Evolutionary conservation across 2,329 filamentous ascomycete genomes (phyloP).

Genomic region (Cryoendolithus antarcticus): DNA sequence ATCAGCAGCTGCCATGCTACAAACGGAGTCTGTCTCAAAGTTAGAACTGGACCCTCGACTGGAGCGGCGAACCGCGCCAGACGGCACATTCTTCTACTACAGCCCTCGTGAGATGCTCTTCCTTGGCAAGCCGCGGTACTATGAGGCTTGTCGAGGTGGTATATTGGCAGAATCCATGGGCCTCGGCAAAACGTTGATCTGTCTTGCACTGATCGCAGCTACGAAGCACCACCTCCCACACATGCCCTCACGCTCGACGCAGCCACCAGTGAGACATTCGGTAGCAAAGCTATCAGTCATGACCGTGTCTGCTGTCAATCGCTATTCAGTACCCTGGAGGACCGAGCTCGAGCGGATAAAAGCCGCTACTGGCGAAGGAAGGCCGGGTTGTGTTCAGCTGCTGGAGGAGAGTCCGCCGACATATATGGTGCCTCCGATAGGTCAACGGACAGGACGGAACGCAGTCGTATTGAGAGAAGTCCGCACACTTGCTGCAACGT

Average conservation of each 20-base stretch:
- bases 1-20: constrained; percentile 72
- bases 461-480: constrained; percentile 11
- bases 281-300: constrained; percentile 61
- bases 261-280: constrained; percentile 30
- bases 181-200: constrained; percentile 76
- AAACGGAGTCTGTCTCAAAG: constrained; percentile 58
- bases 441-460: constrained; percentile 31
- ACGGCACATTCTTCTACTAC: constrained; percentile 54
- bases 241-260: constrained; percentile 48
- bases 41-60: constrained; percentile 63
- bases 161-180: constrained; percentile 74
- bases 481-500: constrained; percentile 50
- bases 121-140: constrained; percentile 54
- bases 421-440: constrained; percentile 29
- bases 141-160: constrained; percentile 63
- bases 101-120: constrained; percentile 52
- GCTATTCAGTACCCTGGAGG: constrained; percentile 59
- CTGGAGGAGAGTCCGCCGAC: constrained; percentile 29
- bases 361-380: constrained; percentile 38
- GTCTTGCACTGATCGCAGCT: constrained; percentile 56
- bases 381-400: constrained; percentile 39
- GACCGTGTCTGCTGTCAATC: constrained; percentile 57
- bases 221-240: constrained; percentile 57
- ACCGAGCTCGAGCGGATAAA: constrained; percentile 45
- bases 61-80: constrained; percentile 46